Conservation (phyloP, 148 eudicot species). For the Polygonum aviculare region DNA sequence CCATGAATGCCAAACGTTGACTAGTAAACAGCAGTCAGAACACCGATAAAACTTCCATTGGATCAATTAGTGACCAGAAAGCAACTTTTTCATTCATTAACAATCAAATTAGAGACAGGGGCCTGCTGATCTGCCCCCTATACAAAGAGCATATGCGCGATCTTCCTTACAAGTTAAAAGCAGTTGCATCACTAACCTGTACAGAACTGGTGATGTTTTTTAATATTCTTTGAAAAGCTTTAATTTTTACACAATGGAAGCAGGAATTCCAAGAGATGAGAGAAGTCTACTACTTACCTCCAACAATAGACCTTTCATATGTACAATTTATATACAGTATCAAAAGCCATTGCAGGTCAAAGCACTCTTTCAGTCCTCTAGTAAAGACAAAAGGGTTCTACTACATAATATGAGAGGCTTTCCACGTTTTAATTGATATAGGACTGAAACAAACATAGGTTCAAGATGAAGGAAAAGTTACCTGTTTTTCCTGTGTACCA, state of each 20-base stretch:
- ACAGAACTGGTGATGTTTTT: neutral
- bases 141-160: neutral
- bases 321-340: neutral
- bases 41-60: neutral
- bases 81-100: neutral
- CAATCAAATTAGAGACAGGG: neutral
- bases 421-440: neutral
- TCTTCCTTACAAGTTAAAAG: neutral
- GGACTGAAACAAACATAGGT: neutral
- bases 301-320: neutral
- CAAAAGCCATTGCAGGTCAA: neutral
- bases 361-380: neutral
- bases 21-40: neutral
- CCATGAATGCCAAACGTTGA: neutral
- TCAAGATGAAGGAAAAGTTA: conserved; percentile 14
- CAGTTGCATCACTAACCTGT: neutral
- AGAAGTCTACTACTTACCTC: neutral
- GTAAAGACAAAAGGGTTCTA: neutral
- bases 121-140: neutral
- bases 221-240: neutral
- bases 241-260: neutral
- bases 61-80: neutral
- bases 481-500: conserved; percentile 98
- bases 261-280: neutral
- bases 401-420: neutral